These are phyloP conservation scores for Geotrichum bryndzae DNA, from an alignment of 1,139 yeast genomes.

Conservation along the genomic window DNA sequence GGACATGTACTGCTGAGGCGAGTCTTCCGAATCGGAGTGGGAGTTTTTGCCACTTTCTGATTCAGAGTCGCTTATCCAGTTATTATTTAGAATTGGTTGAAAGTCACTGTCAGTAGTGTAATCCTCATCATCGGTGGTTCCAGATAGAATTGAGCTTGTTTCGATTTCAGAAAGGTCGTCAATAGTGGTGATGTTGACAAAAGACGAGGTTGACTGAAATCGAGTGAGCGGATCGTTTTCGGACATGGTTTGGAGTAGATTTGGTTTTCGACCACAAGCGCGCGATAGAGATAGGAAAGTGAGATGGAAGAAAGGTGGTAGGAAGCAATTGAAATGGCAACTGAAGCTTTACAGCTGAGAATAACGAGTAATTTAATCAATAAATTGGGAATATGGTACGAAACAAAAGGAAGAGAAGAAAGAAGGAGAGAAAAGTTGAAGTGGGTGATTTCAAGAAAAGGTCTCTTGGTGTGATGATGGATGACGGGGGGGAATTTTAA, in stretches of 20 bases:
- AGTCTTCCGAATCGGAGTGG: background rate
- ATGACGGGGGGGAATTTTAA: background rate
- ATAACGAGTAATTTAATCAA: background rate
- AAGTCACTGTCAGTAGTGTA: background rate
- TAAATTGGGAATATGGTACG: background rate
- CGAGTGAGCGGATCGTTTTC: background rate
- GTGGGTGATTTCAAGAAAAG: background rate
- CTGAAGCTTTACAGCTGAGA: too few relatives aligned
- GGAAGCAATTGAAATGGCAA: background rate
- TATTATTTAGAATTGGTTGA: background rate
- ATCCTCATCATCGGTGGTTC: background rate
- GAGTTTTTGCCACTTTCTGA: background rate
- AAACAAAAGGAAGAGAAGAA: background rate
- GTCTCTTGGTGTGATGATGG: background rate
- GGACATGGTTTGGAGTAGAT: background rate
- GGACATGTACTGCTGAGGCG: background rate
- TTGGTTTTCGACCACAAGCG: background rate
- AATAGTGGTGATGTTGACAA: background rate
- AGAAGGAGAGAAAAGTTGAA: too few relatives aligned
- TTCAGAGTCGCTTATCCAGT: background rate
- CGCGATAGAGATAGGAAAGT: background rate
- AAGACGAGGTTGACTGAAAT: background rate
- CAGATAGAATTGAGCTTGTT: background rate
- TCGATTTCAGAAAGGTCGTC: background rate
- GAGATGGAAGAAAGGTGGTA: background rate